phyloP scores from a whole-genome alignment of 805 yeast species.

The Candida michaelii region DNA sequence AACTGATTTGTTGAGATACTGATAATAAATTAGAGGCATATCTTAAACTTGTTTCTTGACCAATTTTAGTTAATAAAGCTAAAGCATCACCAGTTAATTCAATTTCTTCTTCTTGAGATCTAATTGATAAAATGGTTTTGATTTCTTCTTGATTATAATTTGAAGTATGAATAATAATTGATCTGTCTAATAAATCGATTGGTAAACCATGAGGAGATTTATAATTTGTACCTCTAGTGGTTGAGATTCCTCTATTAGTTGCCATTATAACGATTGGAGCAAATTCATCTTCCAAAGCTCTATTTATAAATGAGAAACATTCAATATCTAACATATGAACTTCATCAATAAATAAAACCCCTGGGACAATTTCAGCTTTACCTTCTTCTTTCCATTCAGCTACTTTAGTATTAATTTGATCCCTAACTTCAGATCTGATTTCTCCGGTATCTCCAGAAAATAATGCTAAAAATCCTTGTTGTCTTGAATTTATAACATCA shows the following conservation, averaged over 20 bases:
- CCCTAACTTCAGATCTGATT: slow-evolving; percentile 91
- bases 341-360: slow-evolving; percentile 96
- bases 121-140: slow-evolving; percentile 77
- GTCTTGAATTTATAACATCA: slow-evolving; percentile 95
- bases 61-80: slow-evolving; percentile 84
- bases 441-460: slow-evolving; percentile 98
- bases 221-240: slow-evolving; percentile 89
- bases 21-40: slow-evolving; percentile 90
- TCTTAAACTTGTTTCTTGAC: slow-evolving; percentile 85
- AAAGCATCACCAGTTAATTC: slow-evolving; percentile 80
- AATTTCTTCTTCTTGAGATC: slow-evolving; percentile 94
- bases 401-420: slow-evolving; percentile 93
- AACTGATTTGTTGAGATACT: slow-evolving; percentile 83
- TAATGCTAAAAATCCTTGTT: slow-evolving; percentile 95
- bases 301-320: slow-evolving; percentile 90
- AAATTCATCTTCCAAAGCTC: slow-evolving; percentile 94
- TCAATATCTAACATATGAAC: slow-evolving; percentile 98
- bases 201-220: slow-evolving; percentile 98
- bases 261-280: slow-evolving; percentile 99
- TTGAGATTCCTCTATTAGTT: slow-evolving; percentile 93
- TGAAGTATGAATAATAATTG: slow-evolving; percentile 86
- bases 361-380: slow-evolving; percentile 96
- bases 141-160: slow-evolving; percentile 81
- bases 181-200: slow-evolving; percentile 87
- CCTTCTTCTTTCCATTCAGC: slow-evolving; percentile 99